These are phyloP conservation scores for Paratinospora sagittata DNA, from an alignment of 164 flowering plant genomes.

Conservation along the genomic window DNA sequence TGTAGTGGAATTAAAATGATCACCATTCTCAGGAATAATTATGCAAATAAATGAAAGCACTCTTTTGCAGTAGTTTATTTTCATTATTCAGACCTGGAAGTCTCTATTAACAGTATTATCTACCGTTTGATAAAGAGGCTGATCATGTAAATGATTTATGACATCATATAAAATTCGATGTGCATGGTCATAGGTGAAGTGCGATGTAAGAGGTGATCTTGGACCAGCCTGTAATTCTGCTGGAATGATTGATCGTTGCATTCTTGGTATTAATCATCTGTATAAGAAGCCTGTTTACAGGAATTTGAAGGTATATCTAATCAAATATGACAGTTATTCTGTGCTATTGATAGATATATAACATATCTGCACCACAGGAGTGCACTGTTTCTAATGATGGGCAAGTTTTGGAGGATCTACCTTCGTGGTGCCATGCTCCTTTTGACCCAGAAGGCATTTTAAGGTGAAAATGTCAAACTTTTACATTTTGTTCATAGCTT, in stretches of 20 bases:
- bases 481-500: no score
- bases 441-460: constrained; percentile 82
- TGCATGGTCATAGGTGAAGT: constrained; percentile 43
- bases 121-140: not conserved
- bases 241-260: constrained; percentile 63
- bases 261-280: constrained; percentile 54
- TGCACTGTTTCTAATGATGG: constrained; percentile 38
- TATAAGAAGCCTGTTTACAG: constrained; percentile 53
- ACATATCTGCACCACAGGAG: constrained; percentile 30
- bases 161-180: not conserved
- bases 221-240: constrained; percentile 78
- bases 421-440: constrained; percentile 73
- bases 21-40: no score
- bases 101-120: not conserved
- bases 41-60: no score
- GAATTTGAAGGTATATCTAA: constrained; percentile 48
- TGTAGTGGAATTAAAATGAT: no score
- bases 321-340: not conserved
- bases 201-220: constrained; percentile 57
- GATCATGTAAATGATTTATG: not conserved
- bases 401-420: constrained; percentile 32
- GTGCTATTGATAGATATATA: constrained; percentile 3
- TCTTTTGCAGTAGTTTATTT: not conserved
- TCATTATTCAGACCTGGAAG: not conserved
- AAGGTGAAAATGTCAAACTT: no score